Percentiles rank a stretch among this genome's conserved stretches.
phyloP scores from a whole-genome alignment of 306 rosid species.

The Fagus sylvatica region DNA sequence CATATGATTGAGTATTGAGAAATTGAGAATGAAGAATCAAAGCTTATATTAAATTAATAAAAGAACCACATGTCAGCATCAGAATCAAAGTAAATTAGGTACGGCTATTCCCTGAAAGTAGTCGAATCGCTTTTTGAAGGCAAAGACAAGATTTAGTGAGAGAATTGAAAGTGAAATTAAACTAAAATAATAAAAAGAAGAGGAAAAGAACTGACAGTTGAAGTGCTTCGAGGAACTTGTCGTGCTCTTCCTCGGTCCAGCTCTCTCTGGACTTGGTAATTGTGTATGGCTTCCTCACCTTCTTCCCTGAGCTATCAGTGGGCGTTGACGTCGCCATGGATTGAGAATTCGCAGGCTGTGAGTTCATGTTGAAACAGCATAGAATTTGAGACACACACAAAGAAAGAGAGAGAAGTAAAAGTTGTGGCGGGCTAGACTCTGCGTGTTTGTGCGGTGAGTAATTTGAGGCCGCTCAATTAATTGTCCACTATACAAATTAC shows the following conservation, averaged over 20 bases:
- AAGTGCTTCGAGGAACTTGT: slow-evolving; percentile 96
- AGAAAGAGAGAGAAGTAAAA: neutral
- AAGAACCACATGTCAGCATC: neutral
- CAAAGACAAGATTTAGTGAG: no score
- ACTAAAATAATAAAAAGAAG: neutral
- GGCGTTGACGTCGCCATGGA: slow-evolving; percentile 42
- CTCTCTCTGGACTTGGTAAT: slow-evolving; percentile 96
- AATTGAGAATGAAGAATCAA: neutral
- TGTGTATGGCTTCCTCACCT: slow-evolving; percentile 89
- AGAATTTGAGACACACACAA: neutral
- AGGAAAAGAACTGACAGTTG: slow-evolving; percentile 54
- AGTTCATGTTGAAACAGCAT: slow-evolving; percentile 38
- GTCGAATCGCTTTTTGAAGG: neutral
- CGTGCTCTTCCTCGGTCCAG: slow-evolving; percentile 96
- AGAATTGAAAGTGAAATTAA: neutral
- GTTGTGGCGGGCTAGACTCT: slow-evolving; percentile 38
- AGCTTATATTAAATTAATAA: neutral
- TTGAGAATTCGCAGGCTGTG: slow-evolving; percentile 37
- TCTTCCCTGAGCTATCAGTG: slow-evolving; percentile 67
- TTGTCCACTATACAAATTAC: slow-evolving; percentile 14
- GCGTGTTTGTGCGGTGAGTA: slow-evolving; percentile 16
- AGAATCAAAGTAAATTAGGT: neutral
- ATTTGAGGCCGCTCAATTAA: slow-evolving; percentile 32
- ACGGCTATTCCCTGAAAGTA: neutral
- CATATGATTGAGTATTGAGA: no score